Conservation (phyloP, 163 green algal species). For the Coccomyxa subellipsoidea region DNA sequence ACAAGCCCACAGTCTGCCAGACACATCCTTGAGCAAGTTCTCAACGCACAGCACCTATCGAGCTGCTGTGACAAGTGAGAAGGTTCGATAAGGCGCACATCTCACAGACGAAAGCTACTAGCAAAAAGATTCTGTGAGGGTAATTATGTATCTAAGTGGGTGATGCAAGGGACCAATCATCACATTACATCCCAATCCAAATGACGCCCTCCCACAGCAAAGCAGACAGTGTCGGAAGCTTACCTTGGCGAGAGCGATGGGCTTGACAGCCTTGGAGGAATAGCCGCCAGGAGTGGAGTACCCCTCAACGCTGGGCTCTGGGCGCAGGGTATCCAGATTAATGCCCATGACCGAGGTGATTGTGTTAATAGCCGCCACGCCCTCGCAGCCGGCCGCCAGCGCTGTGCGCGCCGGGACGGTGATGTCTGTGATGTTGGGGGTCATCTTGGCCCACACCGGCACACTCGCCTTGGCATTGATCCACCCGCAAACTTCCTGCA, state of each 20-base stretch:
- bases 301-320: constrained; percentile 91
- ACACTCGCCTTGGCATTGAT: constrained; percentile 78
- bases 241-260: constrained; percentile 94
- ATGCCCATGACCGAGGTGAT: constrained; percentile 92
- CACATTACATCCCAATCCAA: too few relatives aligned
- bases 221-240: too few relatives aligned
- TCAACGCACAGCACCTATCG: too few relatives aligned
- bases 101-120: too few relatives aligned
- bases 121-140: too few relatives aligned
- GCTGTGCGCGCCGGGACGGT: constrained; percentile 57
- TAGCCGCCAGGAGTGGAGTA: constrained; percentile 87
- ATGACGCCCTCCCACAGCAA: too few relatives aligned
- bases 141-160: too few relatives aligned
- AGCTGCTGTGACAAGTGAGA: too few relatives aligned
- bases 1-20: too few relatives aligned
- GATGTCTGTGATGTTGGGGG: constrained; percentile 98
- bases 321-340: constrained; percentile 91
- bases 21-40: too few relatives aligned
- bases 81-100: too few relatives aligned
- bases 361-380: constrained; percentile 97
- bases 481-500: constrained; percentile 85
- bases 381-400: constrained; percentile 73
- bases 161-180: too few relatives aligned
- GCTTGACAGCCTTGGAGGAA: constrained; percentile 88
- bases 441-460: constrained; percentile 99